phyloP scores from a whole-genome alignment of 495 filamentous ascomycete species.

The Penicillium steckii region DNA sequence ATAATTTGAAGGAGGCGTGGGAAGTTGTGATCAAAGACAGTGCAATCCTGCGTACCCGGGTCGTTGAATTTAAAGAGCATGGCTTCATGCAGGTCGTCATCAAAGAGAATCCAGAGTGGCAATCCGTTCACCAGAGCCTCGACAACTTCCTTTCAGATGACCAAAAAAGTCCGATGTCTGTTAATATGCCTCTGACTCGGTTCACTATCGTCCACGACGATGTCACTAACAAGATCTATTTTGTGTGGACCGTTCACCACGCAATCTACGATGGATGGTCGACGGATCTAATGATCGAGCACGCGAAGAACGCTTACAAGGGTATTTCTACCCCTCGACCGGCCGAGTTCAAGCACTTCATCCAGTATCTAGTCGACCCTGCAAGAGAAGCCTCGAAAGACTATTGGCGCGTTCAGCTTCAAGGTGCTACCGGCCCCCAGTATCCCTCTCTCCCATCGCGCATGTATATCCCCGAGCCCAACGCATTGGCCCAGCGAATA shows the following conservation, averaged over 20 bases:
- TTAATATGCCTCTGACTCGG: constrained; percentile 45
- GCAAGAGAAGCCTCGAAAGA: constrained; percentile 19
- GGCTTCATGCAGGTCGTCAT: constrained; percentile 51
- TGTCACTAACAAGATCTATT: constrained; percentile 21
- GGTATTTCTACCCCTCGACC: constrained; percentile 2
- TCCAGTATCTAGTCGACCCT: constrained; percentile 21
- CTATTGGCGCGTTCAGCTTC: constrained; percentile 37
- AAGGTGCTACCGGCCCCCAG: constrained; percentile 41
- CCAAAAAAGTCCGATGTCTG: constrained; percentile 36
- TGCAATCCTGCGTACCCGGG: constrained; percentile 51
- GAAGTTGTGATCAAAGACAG: constrained; percentile 30
- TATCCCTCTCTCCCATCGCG: constrained; percentile 48
- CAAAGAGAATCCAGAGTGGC: constrained; percentile 33
- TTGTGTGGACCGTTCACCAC: constrained; percentile 41
- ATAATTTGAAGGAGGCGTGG: constrained; percentile 40
- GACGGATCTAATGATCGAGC: constrained; percentile 45
- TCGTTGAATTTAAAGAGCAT: constrained; percentile 40
- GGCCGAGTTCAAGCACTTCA: constrained; percentile 28
- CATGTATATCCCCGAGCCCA: constrained; percentile 46
- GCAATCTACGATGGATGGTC: constrained; percentile 43
- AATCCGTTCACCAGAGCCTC: constrained; percentile 24
- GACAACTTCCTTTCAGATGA: constrained; percentile 42
- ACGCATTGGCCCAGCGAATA: constrained; percentile 44
- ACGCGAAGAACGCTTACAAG: constrained; percentile 35
- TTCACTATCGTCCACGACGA: constrained; percentile 40